Evolutionary conservation across 1,284 basidiomycete species (phyloP).

Genomic region (Rhizoctonia solani): DNA sequence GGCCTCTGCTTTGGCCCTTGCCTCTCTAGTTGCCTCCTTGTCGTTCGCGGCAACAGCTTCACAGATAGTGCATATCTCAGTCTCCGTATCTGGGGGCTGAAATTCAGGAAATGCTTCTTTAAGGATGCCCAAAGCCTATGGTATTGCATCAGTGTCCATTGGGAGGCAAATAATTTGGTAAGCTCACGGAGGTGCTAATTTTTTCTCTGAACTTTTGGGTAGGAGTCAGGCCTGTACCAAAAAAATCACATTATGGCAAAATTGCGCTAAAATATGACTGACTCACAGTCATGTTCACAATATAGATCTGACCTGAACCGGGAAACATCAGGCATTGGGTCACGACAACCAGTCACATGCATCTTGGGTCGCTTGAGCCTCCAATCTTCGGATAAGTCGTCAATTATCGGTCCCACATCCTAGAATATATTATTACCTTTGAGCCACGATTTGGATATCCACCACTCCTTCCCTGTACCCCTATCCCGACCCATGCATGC

Average conservation of each 20-base stretch:
- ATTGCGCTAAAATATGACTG: not conserved
- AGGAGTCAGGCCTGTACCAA: not conserved
- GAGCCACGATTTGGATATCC: slow-evolving; percentile 38
- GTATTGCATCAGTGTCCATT: not conserved
- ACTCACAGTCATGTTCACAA: slow-evolving; percentile 33
- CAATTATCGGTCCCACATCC: not conserved
- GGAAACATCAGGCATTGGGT: slow-evolving; percentile 32
- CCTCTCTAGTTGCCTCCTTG: slow-evolving; percentile 16
- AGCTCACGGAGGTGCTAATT: slow-evolving; percentile 5
- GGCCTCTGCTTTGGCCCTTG: slow-evolving; percentile 12
- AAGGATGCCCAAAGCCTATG: slow-evolving; percentile 4
- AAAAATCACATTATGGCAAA: not conserved
- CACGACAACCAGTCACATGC: slow-evolving; percentile 27
- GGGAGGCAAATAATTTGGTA: not conserved
- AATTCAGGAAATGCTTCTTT: slow-evolving; percentile 29
- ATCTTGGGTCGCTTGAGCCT: slow-evolving; percentile 29
- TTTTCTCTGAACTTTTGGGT: slow-evolving; percentile 24
- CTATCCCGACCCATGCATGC: slow-evolving; percentile 2
- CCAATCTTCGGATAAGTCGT: slow-evolving; percentile 28
- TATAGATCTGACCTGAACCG: slow-evolving; percentile 29
- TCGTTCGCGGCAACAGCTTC: slow-evolving; percentile 16
- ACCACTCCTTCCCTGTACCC: slow-evolving; percentile 23
- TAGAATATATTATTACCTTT: slow-evolving; percentile 11
- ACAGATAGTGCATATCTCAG: slow-evolving; percentile 7
- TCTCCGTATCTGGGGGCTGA: slow-evolving; percentile 3